Base-by-base conservation (phyloP, 352 stramenopile species). In the Paralagenidium karlingii region DNA sequence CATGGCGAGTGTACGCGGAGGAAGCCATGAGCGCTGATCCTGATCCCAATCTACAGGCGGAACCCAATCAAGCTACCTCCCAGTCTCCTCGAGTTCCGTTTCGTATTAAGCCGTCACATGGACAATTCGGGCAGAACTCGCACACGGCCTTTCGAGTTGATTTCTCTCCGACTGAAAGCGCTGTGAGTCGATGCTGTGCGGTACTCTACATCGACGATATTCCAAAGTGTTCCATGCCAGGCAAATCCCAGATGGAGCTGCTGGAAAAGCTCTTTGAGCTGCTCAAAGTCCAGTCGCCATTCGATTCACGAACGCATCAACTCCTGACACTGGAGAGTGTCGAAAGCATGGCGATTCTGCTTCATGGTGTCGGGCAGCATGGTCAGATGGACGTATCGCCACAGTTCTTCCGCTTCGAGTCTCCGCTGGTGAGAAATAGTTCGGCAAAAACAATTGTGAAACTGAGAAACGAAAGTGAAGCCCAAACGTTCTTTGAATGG, bases 181-280 rank as follows among this genome's bases (percentile, higher is more conserved):
- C 42, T 1, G 42, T 46, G 1, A 58, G 52, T 11, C 24, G 15
- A 0, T 77, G 43, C 47, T 53, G 50, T 5, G 63, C 67, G 5
- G 63, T 51, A n/a, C 47, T 86, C 1, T 39, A 61, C 18, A 53
- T 76, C 19, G 51, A 67, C 10, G 45, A 68, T 22, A 55, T 82
- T 5, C 68, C 67, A 18, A 37, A 41, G 12, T 83, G 73, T 7
- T 36, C 22, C 30, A 56, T 82, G 34, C 65, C 70, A 2, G 63
- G 68, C 4, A 46, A 56, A 1, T 18, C 45, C n/a, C 68, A 82
- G 40, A 53, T 68, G 19, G 20, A 20, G 5, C 51, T 60, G 21
- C 42, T 84, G 0, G 46, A 50, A 6, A 40, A 60, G 9, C 47
- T 56, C 1, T 65, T 68, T 24, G 41, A 66, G 32, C 34, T n/a